Evolutionary conservation across 176 grass and related monocot species (phyloP), one percentile per base, ranked within the genome.

Genomic region (Eleusine indica): DNA sequence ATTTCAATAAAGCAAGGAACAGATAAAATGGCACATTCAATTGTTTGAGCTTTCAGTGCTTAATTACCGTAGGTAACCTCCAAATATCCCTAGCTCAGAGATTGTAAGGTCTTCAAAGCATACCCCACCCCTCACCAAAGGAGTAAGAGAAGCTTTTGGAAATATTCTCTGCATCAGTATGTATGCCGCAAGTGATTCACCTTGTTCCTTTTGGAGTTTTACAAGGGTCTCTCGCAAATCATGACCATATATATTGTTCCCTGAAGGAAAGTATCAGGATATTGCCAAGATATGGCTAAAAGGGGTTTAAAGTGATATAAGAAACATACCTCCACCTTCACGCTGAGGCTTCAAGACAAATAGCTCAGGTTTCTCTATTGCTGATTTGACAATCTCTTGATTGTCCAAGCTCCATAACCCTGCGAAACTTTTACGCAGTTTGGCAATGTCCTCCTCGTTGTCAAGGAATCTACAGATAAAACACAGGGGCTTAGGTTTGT

Each of bases 131-230:
- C 91, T 89, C 35, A 98, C 86, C 47, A 98, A 83, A 70, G 88
- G 90, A 82, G 89, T 75, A 88, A 84, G 82, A 73, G 87, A 88
- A 54, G 91, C 82, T 88, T 66, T 88, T 28, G 92, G 96, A 42
- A 93, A 98, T 80, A 98, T 98, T 47, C 96, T 88, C 78, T 98
- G 96, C 96, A 98, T 98, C 78, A 98, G 67, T 86, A 98, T 98
- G 74, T 91, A 98, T 10, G 92, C 92, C 28, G 89, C 92, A 93
- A 98, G 87, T 72, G 86, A 87, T 77, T 95, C 85, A 5, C 78
- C 87, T 76, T 88, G 82, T 83, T 91, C 69, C 70, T 90, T 88
- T 63, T 89, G 78, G 64, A 95, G 84, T 29, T 68, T 98, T 12
- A 87, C 68, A 68, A 98, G 83, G 0, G 35, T 91, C 77, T 91